A percentile compares a stretch with the other conserved stretches of the same genome.
These are phyloP conservation scores for Xylariaceae sp. DNA, from an alignment of 2,329 filamentous ascomycete genomes.

Conservation along the genomic window DNA sequence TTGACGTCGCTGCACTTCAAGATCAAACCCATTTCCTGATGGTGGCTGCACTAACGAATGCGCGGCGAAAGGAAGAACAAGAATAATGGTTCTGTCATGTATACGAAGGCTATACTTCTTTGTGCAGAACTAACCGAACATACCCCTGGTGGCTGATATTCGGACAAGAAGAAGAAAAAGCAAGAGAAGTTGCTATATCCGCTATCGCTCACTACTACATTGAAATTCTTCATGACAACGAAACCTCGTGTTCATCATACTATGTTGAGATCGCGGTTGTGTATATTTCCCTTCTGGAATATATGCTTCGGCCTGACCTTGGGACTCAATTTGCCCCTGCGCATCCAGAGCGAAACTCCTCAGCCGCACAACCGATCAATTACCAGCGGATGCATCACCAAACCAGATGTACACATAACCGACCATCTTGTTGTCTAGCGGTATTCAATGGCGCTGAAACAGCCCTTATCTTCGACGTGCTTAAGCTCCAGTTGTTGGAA, in stretches of 20 bases:
- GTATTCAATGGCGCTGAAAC: slow-evolving; percentile 84
- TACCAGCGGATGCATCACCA: slow-evolving; percentile 4
- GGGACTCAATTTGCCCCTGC: too few species aligned
- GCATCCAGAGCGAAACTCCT: neutral
- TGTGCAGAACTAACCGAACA: slow-evolving; percentile 21
- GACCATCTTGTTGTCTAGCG: slow-evolving; percentile 57
- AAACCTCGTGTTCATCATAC: too few species aligned
- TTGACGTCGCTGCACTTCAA: slow-evolving; percentile 97
- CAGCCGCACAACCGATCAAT: slow-evolving; percentile 2
- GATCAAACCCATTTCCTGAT: slow-evolving; percentile 66
- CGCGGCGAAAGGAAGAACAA: slow-evolving; percentile 2
- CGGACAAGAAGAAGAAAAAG: slow-evolving; percentile 11
- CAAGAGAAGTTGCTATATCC: slow-evolving; percentile 13
- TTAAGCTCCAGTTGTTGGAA: slow-evolving; percentile 91
- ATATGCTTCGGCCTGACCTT: neutral
- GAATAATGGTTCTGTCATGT: slow-evolving; percentile 15
- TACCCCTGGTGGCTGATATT: slow-evolving; percentile 24
- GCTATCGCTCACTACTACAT: slow-evolving; percentile 10
- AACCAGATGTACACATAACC: slow-evolving; percentile 3
- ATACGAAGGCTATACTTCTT: slow-evolving; percentile 19
- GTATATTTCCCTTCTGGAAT: too few species aligned
- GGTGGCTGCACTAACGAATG: neutral
- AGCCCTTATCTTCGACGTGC: slow-evolving; percentile 79
- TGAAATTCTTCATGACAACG: slow-evolving; percentile 8
- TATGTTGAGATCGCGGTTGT: too few species aligned